These are phyloP conservation scores for Dalbergia cultrata DNA, from an alignment of 306 rosid genomes.

Conservation along the genomic window DNA sequence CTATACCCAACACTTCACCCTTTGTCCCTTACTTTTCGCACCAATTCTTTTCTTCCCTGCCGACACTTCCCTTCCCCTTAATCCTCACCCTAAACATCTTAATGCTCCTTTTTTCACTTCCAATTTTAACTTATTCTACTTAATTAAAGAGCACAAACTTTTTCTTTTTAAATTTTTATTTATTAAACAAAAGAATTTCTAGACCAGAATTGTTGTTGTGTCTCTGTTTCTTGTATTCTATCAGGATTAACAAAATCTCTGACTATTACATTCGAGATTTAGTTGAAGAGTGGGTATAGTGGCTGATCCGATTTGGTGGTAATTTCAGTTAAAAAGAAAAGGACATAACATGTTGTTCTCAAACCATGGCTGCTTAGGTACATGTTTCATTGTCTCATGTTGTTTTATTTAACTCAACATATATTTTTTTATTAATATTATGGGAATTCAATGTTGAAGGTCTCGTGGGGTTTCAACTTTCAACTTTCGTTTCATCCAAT, in stretches of 20 bases:
- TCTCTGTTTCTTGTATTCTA: constrained; percentile 32
- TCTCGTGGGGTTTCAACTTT: constrained; percentile 20
- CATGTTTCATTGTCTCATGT: constrained; percentile 58
- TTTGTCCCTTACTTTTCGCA: constrained; percentile 48
- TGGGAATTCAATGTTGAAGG: constrained; percentile 15
- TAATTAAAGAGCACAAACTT: neutral
- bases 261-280: constrained; percentile 36
- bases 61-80: constrained; percentile 57
- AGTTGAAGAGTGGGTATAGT: constrained; percentile 69
- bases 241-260: constrained; percentile 3
- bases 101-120: constrained; percentile 6
- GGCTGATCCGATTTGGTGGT: constrained; percentile 50
- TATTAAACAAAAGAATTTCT: neutral
- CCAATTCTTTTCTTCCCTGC: constrained; percentile 51
- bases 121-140: constrained; percentile 21
- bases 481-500: constrained; percentile 24
- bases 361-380: constrained; percentile 54
- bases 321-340: constrained; percentile 41
- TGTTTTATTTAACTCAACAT: constrained; percentile 28
- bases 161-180: neutral
- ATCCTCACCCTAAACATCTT: constrained; percentile 8
- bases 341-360: constrained; percentile 50
- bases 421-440: neutral
- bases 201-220: neutral
- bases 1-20: neutral